phyloP scores from a whole-genome alignment of 164 flowering plant genomes.

The Vitis riparia region DNA sequence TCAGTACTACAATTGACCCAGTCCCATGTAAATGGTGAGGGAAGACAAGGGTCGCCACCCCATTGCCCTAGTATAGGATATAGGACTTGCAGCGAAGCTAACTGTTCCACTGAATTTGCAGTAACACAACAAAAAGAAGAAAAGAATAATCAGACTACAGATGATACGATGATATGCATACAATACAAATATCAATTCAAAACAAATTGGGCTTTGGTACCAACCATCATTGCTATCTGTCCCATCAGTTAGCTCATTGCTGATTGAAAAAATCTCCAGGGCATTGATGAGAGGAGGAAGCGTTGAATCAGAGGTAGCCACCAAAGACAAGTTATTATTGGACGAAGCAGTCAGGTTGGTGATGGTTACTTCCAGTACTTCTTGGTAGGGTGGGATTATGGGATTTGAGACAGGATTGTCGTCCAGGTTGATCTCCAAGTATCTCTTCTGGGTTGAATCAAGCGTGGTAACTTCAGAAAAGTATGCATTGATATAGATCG shows the following conservation, averaged over 20 bases:
- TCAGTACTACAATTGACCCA: conserved; percentile 40
- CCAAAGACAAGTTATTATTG: conserved; percentile 20
- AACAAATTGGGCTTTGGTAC: neutral
- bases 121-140: neutral
- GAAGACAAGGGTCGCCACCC: conserved; percentile 52
- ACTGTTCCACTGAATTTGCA: conserved; percentile 20
- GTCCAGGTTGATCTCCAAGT: conserved; percentile 19
- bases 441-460: conserved; percentile 11
- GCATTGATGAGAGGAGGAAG: conserved; percentile 56
- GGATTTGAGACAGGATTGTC: conserved; percentile 7
- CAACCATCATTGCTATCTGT: conserved; percentile 38
- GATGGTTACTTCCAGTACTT: conserved; percentile 4
- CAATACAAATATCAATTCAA: no score
- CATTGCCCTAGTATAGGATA: conserved; percentile 21
- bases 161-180: no score
- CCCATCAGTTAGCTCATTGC: conserved; percentile 24
- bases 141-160: neutral
- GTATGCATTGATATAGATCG: conserved; percentile 30
- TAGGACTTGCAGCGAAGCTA: conserved; percentile 22
- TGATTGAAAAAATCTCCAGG: conserved; percentile 31
- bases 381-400: conserved; percentile 33
- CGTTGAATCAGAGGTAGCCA: conserved; percentile 26
- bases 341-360: conserved; percentile 23
- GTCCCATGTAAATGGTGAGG: conserved; percentile 34
- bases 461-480: conserved; percentile 34